Evolutionary conservation across 1,284 basidiomycete species (phyloP).

Genomic region (Ustilago trichophora): DNA sequence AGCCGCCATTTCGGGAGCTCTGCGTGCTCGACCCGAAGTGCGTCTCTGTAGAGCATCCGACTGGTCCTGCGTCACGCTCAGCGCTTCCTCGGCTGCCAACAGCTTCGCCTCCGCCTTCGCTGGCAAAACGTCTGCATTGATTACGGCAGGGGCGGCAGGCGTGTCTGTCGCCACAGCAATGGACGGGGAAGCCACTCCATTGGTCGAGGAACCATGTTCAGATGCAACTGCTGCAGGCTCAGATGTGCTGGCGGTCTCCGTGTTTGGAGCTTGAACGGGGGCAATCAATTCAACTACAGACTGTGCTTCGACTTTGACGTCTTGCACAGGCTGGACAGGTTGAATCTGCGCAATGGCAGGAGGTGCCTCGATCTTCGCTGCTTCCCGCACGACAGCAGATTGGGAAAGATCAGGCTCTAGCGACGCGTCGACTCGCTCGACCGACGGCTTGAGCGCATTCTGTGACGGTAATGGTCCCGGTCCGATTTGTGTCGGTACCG

Average conservation of each 20-base stretch:
- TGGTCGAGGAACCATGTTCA: background rate
- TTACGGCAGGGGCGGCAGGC: background rate
- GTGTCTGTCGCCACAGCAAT: background rate
- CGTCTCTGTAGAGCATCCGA: constrained; percentile 28
- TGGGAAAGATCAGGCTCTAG: constrained; percentile 16
- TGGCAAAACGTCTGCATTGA: too few relatives aligned
- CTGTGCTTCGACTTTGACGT: constrained; percentile 10
- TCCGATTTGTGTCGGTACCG: background rate
- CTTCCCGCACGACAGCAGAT: background rate
- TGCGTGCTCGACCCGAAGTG: constrained; percentile 38
- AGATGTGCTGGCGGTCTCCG: background rate
- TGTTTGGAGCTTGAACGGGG: background rate
- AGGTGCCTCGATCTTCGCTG: background rate
- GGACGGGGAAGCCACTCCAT: background rate
- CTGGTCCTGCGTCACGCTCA: background rate
- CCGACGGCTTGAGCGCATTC: background rate
- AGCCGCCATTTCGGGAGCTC: constrained; percentile 47
- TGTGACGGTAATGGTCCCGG: background rate
- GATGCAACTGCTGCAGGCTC: background rate
- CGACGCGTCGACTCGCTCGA: constrained; percentile 8
- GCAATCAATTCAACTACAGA: background rate
- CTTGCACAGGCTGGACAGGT: background rate
- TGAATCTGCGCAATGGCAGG: background rate
- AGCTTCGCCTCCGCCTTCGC: background rate
- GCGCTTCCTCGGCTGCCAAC: background rate